Evolutionary conservation across 2,329 filamentous ascomycete genomes (phyloP), one percentile per base, ranked within the genome.

Genomic region (Diaporthe caulivora): DNA sequence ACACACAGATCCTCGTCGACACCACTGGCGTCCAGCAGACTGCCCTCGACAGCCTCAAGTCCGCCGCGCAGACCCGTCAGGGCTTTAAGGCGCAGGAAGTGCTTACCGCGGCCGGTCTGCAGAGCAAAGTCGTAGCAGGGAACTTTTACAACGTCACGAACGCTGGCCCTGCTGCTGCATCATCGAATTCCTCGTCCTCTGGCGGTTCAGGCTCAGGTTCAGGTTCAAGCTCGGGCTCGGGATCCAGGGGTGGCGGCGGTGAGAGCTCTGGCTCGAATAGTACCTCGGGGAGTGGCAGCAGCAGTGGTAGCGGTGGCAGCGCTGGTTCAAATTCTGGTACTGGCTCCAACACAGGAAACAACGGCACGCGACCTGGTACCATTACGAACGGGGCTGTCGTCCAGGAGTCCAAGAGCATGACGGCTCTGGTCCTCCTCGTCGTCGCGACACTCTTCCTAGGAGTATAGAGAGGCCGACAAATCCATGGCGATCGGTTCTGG

Each of bases 101-200:
- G 21, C 79, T 85, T 62, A 75, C 74, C 53, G 72, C 78, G 17
- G 81, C 81, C 18, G 80, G 80, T 18, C 78, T 84, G 47, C 70
- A 75, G 53, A 76, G 75, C 67, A 77, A 77, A 60, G 80, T 84
- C 2, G 80, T 84, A 7, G 83, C 82, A 0, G 83, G 81, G 21
- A 83, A 83, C 71, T 84, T 78, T 72, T 84, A 80, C 76, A 83
- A 82, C 74, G 83, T 84, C 42, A 82, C 82, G 8, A 84, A 84
- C 75, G 74, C 80, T 10, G 82, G 81, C 2, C 80, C 80, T 47
- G 79, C 73, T 29, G 57, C 73, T n/a, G 29, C 62, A 10, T 13
- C 44, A 6, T 65, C 62, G 3, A 67, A 67, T n/a, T 67, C 62
- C 0, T 67, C 62, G 21, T 67, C 62, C 8, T 67, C 62, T 1